phyloP scores from a whole-genome alignment of 371 early-diverging fungal genomes.

The Mycotypha africana region DNA sequence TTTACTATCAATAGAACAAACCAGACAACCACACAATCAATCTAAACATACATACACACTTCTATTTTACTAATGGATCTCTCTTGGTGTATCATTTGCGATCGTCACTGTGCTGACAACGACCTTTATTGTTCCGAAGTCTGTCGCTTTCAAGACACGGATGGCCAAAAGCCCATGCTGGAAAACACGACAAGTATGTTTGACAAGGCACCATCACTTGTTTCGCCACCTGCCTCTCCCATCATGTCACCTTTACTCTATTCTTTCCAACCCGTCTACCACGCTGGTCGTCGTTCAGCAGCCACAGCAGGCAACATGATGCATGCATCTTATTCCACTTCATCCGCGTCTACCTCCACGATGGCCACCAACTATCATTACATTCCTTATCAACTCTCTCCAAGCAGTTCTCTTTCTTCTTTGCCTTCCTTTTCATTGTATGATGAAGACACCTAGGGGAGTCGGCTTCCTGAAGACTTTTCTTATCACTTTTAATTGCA shows the following conservation, averaged over 20 bases:
- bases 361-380: too few relatives aligned
- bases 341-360: too few relatives aligned
- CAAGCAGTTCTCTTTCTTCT: too few relatives aligned
- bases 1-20: background rate
- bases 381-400: too few relatives aligned
- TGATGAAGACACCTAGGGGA: too few relatives aligned
- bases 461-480: too few relatives aligned
- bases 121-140: conserved; percentile 24
- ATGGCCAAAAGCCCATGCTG: background rate
- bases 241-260: conserved; percentile 11
- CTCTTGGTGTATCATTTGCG: conserved; percentile 37
- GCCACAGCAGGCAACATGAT: too few relatives aligned
- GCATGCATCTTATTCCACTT: too few relatives aligned
- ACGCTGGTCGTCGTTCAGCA: conserved; percentile 12
- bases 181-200: background rate
- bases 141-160: conserved; percentile 16
- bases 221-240: conserved; percentile 16
- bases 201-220: conserved; percentile 1
- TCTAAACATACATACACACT: too few relatives aligned
- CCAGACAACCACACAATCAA: too few relatives aligned
- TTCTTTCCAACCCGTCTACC: conserved; percentile 7
- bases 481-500: too few relatives aligned
- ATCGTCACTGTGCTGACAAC: conserved; percentile 25
- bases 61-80: conserved; percentile 21
- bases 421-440: too few relatives aligned